phyloP scores from a whole-genome alignment of 1,284 basidiomycete genomes.

The Microbotryum violaceum region DNA sequence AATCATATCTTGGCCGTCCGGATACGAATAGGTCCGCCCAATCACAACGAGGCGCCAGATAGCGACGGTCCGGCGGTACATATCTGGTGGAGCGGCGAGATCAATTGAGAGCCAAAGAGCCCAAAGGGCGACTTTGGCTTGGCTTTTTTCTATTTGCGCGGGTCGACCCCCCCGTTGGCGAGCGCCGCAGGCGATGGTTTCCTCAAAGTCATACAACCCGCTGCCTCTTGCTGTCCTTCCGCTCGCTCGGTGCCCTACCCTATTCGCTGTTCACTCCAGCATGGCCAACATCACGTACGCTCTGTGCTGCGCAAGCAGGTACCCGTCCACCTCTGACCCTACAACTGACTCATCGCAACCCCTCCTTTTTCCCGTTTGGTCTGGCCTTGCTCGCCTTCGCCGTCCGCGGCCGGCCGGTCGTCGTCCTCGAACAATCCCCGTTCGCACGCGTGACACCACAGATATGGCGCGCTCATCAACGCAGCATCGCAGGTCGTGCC shows the following conservation, averaged over 20 bases:
- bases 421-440: neutral
- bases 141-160: no score
- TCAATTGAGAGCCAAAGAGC: no score
- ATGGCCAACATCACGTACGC: constrained; percentile 30
- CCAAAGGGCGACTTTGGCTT: no score
- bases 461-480: constrained; percentile 21
- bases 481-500: constrained; percentile 4
- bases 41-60: no score
- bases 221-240: no score
- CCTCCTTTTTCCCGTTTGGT: neutral
- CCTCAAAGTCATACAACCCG: no score
- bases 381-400: neutral
- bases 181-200: no score
- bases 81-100: no score
- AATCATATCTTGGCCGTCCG: no score
- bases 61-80: no score
- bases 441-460: neutral
- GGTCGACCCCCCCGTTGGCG: no score
- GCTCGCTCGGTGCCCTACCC: neutral
- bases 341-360: neutral
- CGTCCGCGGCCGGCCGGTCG: neutral
- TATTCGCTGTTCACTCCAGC: neutral
- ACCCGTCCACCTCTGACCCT: neutral
- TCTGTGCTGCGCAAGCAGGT: neutral
- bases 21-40: no score